A percentile compares a stretch with the other conserved stretches of the same genome.
Evolutionary conservation across 352 stramenopile species (phyloP).

Genomic region (Pythium phragmitis): DNA sequence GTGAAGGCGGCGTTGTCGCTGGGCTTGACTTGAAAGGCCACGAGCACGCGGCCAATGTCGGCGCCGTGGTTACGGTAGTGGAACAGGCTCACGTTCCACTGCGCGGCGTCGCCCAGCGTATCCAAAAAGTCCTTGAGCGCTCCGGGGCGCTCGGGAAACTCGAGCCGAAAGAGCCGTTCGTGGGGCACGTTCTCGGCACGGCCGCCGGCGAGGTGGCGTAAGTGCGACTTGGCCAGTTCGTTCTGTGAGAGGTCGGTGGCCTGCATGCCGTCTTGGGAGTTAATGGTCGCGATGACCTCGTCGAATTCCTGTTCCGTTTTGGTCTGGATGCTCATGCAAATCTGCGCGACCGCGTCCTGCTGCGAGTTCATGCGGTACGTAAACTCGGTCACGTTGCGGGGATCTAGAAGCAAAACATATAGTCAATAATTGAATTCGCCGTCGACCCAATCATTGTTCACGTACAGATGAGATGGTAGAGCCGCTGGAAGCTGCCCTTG

Average conservation of each 20-base stretch:
- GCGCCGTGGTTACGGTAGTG: constrained; percentile 99
- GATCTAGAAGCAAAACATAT: constrained; percentile 32
- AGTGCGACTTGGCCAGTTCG: constrained; percentile 95
- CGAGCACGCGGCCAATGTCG: constrained; percentile 96
- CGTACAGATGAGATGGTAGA: constrained; percentile 80
- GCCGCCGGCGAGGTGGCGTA: constrained; percentile 95
- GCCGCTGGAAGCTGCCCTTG: constrained; percentile 89
- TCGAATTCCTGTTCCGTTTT: constrained; percentile 64
- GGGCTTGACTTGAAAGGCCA: constrained; percentile 92
- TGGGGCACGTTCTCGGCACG: constrained; percentile 78
- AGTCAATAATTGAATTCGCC: neutral
- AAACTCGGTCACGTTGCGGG: constrained; percentile 95
- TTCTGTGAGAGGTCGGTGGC: constrained; percentile 94
- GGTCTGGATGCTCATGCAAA: constrained; percentile 96
- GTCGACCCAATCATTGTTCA: neutral
- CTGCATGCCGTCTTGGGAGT: constrained; percentile 77
- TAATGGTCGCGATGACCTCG: constrained; percentile 67
- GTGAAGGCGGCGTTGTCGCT: constrained; percentile 55
- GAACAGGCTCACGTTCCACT: constrained; percentile 98
- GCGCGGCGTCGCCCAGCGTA: constrained; percentile 62
- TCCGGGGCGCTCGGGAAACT: constrained; percentile 94
- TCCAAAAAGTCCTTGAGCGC: constrained; percentile 93
- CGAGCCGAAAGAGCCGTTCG: constrained; percentile 95
- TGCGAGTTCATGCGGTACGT: constrained; percentile 93
- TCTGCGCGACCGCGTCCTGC: constrained; percentile 77